Conservation (phyloP, 768 basidiomycete genomes). For the Boletus reticuloceps region DNA sequence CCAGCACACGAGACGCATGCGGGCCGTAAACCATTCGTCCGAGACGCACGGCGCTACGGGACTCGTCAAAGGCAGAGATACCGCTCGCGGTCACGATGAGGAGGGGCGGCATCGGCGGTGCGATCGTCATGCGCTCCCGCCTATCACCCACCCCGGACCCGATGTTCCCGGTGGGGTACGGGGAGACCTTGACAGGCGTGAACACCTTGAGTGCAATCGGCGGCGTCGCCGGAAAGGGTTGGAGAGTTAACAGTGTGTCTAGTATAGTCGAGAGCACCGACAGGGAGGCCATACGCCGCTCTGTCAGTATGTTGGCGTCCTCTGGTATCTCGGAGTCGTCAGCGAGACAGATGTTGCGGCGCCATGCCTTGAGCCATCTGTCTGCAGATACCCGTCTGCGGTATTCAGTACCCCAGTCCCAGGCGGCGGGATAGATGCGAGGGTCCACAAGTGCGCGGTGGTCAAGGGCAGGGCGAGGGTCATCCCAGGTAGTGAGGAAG, state of each 20-base stretch:
- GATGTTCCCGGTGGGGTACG: conserved; percentile 6
- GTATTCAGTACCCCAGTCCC: conserved; percentile 27
- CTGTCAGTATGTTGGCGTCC: background rate
- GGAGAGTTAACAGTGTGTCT: conserved; percentile 33
- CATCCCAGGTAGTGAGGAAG: conserved; percentile 49
- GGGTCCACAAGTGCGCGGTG: conserved; percentile 27
- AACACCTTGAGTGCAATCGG: conserved; percentile 20
- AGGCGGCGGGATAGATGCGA: conserved; percentile 13
- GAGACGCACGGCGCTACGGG: conserved; percentile 23
- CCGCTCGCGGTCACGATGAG: conserved; percentile 25
- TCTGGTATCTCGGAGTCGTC: background rate
- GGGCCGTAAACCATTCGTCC: conserved; percentile 21
- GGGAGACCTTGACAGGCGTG: conserved; percentile 5
- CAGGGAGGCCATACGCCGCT: conserved; percentile 3
- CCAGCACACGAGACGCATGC: conserved; percentile 3
- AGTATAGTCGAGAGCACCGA: conserved; percentile 32
- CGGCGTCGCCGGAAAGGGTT: conserved; percentile 27
- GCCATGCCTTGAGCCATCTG: conserved; percentile 23
- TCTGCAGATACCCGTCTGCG: conserved; percentile 23
- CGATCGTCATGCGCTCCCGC: conserved; percentile 24
- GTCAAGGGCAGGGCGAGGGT: conserved; percentile 39
- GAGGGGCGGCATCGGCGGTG: conserved; percentile 33
- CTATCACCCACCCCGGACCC: conserved; percentile 1
- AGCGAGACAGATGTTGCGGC: conserved; percentile 10
- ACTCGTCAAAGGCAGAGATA: conserved; percentile 10